phyloP scores from a whole-genome alignment of 2,329 filamentous ascomycete species.

The Ophiosphaerella herpotricha region DNA sequence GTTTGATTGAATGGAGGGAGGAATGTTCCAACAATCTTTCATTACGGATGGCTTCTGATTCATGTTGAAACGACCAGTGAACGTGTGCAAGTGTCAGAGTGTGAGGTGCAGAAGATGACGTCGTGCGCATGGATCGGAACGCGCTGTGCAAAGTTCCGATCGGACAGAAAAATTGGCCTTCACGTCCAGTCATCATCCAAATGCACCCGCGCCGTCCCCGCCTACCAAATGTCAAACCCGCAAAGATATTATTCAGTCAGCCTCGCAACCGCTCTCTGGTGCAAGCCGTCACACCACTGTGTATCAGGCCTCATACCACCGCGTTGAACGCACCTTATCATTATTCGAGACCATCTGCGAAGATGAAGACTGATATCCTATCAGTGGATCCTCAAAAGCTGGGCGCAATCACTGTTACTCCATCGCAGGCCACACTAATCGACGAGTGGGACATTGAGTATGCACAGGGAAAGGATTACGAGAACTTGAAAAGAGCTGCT shows the following conservation, averaged over 20 bases:
- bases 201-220: slow-evolving; percentile 37
- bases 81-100: neutral
- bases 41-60: too few relatives aligned
- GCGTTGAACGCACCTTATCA: slow-evolving; percentile 22
- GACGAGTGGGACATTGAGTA: slow-evolving; percentile 44
- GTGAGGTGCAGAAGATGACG: slow-evolving; percentile 21
- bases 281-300: slow-evolving; percentile 28
- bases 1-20: slow-evolving; percentile 5
- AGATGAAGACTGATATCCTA: slow-evolving; percentile 46
- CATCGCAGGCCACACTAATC: slow-evolving; percentile 38
- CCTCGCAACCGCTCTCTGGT: slow-evolving; percentile 28
- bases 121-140: slow-evolving; percentile 29
- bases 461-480: slow-evolving; percentile 50
- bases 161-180: slow-evolving; percentile 33
- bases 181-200: slow-evolving; percentile 32
- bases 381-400: slow-evolving; percentile 49
- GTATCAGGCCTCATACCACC: slow-evolving; percentile 17
- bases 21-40: too few relatives aligned
- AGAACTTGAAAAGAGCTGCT: slow-evolving; percentile 67
- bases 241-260: slow-evolving; percentile 10
- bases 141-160: slow-evolving; percentile 22
- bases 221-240: slow-evolving; percentile 42
- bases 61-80: too few relatives aligned
- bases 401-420: slow-evolving; percentile 41
- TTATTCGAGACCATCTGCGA: slow-evolving; percentile 6